Evolutionary conservation across 2,329 filamentous ascomycete species (phyloP), one percentile per base, ranked within the genome.

Genomic region (Neofusicoccum parvum): DNA sequence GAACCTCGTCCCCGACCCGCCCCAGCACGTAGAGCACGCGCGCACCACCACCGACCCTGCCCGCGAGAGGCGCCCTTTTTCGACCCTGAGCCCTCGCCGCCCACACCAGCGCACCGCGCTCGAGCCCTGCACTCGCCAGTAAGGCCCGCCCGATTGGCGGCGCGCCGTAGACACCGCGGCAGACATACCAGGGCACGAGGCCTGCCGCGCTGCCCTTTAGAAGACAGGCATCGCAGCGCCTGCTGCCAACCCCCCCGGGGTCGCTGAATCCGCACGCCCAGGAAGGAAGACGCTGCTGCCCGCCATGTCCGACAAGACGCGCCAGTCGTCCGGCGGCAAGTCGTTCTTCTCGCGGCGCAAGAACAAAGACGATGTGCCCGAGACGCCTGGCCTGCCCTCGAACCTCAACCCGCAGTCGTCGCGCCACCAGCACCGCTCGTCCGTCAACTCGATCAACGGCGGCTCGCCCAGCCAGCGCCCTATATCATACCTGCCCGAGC

Each of bases 321-420:
- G 91, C 79, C 91, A 94, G 83, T 92, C 91, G 70, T 93, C 92
- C 74, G 90, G 88, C 75, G 86, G 88, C 76, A 90, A 90, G 76
- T 92, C 90, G 68, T 92, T 97, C 83, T 97, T 97, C 82, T 93
- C 92, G 73, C 88, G 93, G 75, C 91, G 85, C 67, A 75, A 83
- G 73, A 83, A 89, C 80, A 95, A 92, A 81, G 90, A 96, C 79
- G 71, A 83, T 83, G 74, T 84, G 67, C 79, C 80, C 70, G 82
- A 84, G 64, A 83, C 82, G 70, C 85, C 90, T 70, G 83, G 86
- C 72, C 88, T 90, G 70, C 84, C 87, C 62, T 80, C 83, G 72
- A 88, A 83, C 78, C 83, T 85, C 72, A 85, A 86, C 70, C 92
- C 90, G 73, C 87, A 89, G 74, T 87, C 86, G 66, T 94, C 92